Conservation (phyloP, 805 yeast species). For the Cyberlindnera xylosilytica region DNA sequence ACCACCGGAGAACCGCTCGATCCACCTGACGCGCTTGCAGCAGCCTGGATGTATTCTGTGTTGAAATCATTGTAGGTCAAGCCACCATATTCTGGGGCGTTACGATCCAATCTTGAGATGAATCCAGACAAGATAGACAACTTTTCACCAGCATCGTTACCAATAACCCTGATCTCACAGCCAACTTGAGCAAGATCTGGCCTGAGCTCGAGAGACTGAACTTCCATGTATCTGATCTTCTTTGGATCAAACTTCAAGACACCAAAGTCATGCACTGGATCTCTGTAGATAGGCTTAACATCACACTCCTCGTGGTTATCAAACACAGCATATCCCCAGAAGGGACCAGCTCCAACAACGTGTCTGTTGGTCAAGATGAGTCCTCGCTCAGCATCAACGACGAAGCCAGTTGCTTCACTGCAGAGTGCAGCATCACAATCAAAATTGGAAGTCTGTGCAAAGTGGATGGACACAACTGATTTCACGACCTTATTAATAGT, state of each 20-base stretch:
- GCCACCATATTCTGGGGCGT: slow-evolving; percentile 91
- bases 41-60: slow-evolving; percentile 93
- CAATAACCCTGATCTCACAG: slow-evolving; percentile 88
- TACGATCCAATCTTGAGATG: slow-evolving; percentile 74
- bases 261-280: slow-evolving; percentile 95
- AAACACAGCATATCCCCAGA: slow-evolving; percentile 85
- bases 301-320: slow-evolving; percentile 93
- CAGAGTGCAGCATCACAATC: slow-evolving; percentile 81
- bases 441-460: slow-evolving; percentile 80
- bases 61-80: slow-evolving; percentile 89
- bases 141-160: slow-evolving; percentile 96
- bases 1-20: slow-evolving; percentile 97
- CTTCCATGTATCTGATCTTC: slow-evolving; percentile 67
- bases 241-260: slow-evolving; percentile 75
- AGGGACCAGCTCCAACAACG: slow-evolving; percentile 95
- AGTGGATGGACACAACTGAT: slow-evolving; percentile 86
- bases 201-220: slow-evolving; percentile 60
- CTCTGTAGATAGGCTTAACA: slow-evolving; percentile 82
- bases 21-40: slow-evolving; percentile 95
- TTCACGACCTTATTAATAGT: slow-evolving; percentile 81
- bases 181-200: slow-evolving; percentile 92
- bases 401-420: slow-evolving; percentile 94
- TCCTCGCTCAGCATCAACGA: slow-evolving; percentile 80
- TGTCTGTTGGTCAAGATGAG: slow-evolving; percentile 89
- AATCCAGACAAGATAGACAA: slow-evolving; percentile 86